Evolutionary conservation across 1,139 yeast species (phyloP).

Genomic region (Suhomyces bolitotheri): DNA sequence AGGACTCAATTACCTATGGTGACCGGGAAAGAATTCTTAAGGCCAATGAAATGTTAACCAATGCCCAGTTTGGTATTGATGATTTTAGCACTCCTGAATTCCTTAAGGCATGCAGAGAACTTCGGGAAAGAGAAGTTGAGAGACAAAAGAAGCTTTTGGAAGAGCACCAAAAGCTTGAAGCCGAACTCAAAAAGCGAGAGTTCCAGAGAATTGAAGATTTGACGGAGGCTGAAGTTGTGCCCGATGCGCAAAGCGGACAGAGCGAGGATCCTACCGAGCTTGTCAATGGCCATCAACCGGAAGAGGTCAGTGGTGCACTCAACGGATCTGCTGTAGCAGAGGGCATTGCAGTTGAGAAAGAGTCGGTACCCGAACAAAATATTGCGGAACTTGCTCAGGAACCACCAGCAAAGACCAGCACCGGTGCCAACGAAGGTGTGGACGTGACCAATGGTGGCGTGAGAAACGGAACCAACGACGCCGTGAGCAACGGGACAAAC

Average conservation of each 20-base stretch:
- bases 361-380: not conserved
- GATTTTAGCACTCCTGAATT: slow-evolving; percentile 80
- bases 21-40: slow-evolving; percentile 85
- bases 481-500: not conserved
- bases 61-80: slow-evolving; percentile 93
- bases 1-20: slow-evolving; percentile 70
- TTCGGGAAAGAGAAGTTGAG: slow-evolving; percentile 65
- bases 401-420: not conserved
- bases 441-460: no score
- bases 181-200: slow-evolving; percentile 27
- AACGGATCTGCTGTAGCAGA: not conserved
- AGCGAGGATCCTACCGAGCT: not conserved
- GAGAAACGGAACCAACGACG: not conserved
- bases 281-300: not conserved
- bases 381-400: not conserved
- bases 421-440: not conserved
- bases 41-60: slow-evolving; percentile 95
- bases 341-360: not conserved
- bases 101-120: slow-evolving; percentile 70
- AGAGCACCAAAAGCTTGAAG: slow-evolving; percentile 34
- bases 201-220: not conserved
- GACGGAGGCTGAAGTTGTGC: not conserved
- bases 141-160: slow-evolving; percentile 51
- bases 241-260: not conserved
- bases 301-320: not conserved